A percentile compares a stretch with the other conserved stretches of the same genome.
Evolutionary conservation across 2,329 filamentous ascomycete genomes (phyloP).

Genomic region (Exophiala oligosperma): DNA sequence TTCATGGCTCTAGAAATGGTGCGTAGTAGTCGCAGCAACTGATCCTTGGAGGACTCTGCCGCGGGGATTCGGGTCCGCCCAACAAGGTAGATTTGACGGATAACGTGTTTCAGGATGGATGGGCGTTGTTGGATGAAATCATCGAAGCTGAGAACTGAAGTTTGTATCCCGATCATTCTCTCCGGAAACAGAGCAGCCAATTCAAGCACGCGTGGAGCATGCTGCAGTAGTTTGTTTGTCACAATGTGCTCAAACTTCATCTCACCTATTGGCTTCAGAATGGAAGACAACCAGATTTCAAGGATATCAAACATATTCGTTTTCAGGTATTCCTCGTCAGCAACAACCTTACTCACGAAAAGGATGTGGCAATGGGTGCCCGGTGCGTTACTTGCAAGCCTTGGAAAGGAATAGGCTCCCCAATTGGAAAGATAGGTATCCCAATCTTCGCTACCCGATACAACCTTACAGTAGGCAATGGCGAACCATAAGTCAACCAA

Average conservation of each 20-base stretch:
- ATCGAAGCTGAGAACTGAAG: slow-evolving; percentile 2
- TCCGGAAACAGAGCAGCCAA: slow-evolving; percentile 10
- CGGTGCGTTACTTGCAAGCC: slow-evolving; percentile 6
- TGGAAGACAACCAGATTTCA: slow-evolving; percentile 11
- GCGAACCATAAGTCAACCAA: slow-evolving; percentile 21
- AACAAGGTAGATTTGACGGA: slow-evolving; percentile 14
- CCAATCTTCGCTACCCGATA: slow-evolving; percentile 9
- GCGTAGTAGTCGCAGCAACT: slow-evolving; percentile 12
- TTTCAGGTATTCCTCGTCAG: slow-evolving; percentile 3
- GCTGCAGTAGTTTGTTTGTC: slow-evolving; percentile 16
- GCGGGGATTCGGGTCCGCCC: neutral
- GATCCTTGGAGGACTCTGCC: slow-evolving; percentile 3
- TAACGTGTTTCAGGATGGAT: slow-evolving; percentile 18
- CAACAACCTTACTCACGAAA: slow-evolving; percentile 18
- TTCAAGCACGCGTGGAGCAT: slow-evolving; percentile 8
- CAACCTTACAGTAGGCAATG: slow-evolving; percentile 13
- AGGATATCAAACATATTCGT: slow-evolving; percentile 15
- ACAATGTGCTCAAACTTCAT: slow-evolving; percentile 21
- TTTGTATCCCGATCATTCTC: neutral
- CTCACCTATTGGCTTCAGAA: slow-evolving; percentile 8
- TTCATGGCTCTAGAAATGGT: slow-evolving; percentile 16
- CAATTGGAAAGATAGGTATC: slow-evolving; percentile 17
- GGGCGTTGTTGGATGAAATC: slow-evolving; percentile 18
- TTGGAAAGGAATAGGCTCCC: slow-evolving; percentile 9
- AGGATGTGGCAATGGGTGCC: slow-evolving; percentile 20